Conservation (phyloP, 495 filamentous ascomycete species). For the Penicillium arizonense region DNA sequence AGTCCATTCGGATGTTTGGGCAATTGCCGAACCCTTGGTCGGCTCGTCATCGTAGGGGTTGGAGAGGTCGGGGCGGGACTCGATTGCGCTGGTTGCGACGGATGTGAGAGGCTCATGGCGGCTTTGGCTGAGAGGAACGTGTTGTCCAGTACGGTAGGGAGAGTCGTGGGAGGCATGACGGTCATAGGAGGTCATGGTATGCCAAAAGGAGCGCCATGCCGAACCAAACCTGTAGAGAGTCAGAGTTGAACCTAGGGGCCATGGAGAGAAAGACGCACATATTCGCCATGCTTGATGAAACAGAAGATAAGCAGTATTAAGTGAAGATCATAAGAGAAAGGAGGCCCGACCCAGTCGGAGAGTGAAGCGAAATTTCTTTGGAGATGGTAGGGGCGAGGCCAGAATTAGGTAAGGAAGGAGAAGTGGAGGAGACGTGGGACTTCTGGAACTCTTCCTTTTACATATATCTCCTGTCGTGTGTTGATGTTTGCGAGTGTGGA, state of each 20-base stretch:
- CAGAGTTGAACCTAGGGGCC: slow-evolving; percentile 1
- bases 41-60: slow-evolving; percentile 73
- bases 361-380: not conserved
- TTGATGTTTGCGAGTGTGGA: not conserved
- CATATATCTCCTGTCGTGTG: slow-evolving; percentile 6
- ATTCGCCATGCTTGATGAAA: slow-evolving; percentile 23
- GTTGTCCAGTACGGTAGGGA: slow-evolving; percentile 77
- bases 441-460: slow-evolving; percentile 2
- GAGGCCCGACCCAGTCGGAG: not conserved
- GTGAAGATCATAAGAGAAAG: not conserved
- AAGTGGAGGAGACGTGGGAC: slow-evolving; percentile 9
- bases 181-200: slow-evolving; percentile 83
- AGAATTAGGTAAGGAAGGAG: slow-evolving; percentile 13
- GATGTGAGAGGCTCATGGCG: slow-evolving; percentile 73
- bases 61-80: slow-evolving; percentile 72
- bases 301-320: slow-evolving; percentile 2
- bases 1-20: slow-evolving; percentile 55
- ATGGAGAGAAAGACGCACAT: slow-evolving; percentile 16
- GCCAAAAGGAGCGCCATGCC: slow-evolving; percentile 83
- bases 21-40: slow-evolving; percentile 50
- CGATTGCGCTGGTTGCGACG: slow-evolving; percentile 71
- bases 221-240: slow-evolving; percentile 52
- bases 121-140: slow-evolving; percentile 72
- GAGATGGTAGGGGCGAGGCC: slow-evolving; percentile 2
- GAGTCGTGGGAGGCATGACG: slow-evolving; percentile 83